Conservation (phyloP, 2,329 filamentous ascomycete genomes). For the Didymella pomorum region DNA sequence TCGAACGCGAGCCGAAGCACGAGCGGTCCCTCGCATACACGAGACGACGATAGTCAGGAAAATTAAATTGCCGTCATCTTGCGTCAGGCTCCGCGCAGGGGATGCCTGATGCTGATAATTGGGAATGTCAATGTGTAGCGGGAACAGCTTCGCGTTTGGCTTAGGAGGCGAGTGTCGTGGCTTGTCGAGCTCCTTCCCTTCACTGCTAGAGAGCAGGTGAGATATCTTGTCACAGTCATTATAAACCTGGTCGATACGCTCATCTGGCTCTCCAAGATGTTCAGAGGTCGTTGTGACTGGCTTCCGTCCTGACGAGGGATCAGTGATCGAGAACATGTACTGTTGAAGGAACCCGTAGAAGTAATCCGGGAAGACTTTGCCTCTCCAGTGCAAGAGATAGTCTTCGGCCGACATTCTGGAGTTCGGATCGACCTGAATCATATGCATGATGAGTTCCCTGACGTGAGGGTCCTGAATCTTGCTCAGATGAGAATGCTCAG, state of each 20-base stretch:
- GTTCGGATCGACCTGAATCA: constrained; percentile 94
- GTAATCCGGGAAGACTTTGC: constrained; percentile 92
- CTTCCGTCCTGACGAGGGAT: constrained; percentile 81
- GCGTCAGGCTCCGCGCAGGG: constrained; percentile 66
- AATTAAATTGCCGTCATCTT: constrained; percentile 90
- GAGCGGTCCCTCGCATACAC: constrained; percentile 86
- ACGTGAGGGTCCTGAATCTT: constrained; percentile 89
- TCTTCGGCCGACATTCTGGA: constrained; percentile 92
- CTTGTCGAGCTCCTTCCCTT: constrained; percentile 55
- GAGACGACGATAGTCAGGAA: constrained; percentile 90
- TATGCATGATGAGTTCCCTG: constrained; percentile 87
- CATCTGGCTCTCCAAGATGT: constrained; percentile 87
- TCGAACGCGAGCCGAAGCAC: constrained; percentile 84
- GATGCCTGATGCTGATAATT: constrained; percentile 78
- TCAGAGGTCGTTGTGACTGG: constrained; percentile 71
- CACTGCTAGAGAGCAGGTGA: constrained; percentile 83
- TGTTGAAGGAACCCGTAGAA: constrained; percentile 98
- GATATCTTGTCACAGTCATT: constrained; percentile 98
- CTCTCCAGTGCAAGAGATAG: constrained; percentile 90
- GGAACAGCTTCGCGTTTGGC: constrained; percentile 70
- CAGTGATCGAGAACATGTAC: constrained; percentile 95
- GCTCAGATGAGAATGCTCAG: constrained; percentile 78
- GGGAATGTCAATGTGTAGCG: constrained; percentile 84
- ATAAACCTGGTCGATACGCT: constrained; percentile 91
- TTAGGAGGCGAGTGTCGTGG: constrained; percentile 44